phyloP scores from a whole-genome alignment of 108 stramenopile genomes.

The Conticribra weissflogii region DNA sequence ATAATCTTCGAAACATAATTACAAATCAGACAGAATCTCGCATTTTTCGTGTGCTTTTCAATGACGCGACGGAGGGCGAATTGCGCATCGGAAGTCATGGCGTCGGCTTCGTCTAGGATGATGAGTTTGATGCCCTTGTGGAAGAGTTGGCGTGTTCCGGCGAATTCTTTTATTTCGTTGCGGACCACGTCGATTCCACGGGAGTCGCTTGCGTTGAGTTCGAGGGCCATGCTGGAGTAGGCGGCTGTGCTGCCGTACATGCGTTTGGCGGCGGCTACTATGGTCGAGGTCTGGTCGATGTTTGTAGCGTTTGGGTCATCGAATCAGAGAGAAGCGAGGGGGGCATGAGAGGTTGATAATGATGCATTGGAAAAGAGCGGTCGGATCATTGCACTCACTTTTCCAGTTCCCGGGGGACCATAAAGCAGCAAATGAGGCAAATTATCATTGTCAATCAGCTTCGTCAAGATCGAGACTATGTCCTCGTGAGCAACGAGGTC shows the following conservation, averaged over 20 bases:
- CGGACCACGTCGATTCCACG: slow-evolving; percentile 93
- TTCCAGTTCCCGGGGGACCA: slow-evolving; percentile 87
- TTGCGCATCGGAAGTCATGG: slow-evolving; percentile 95
- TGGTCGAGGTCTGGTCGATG: slow-evolving; percentile 93
- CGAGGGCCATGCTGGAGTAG: slow-evolving; percentile 89
- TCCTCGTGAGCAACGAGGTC: slow-evolving; percentile 95
- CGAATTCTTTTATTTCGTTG: slow-evolving; percentile 96
- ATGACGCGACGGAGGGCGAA: slow-evolving; percentile 90
- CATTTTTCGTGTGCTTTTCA: slow-evolving; percentile 93
- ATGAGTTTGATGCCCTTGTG: slow-evolving; percentile 86
- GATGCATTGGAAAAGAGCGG: background rate
- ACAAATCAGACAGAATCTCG: slow-evolving; percentile 95
- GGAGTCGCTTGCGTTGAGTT: slow-evolving; percentile 88
- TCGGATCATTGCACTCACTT: slow-evolving; percentile 27
- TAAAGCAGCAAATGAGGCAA: slow-evolving; percentile 92
- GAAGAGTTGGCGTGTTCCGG: slow-evolving; percentile 91
- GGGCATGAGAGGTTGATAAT: background rate
- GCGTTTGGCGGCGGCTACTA: slow-evolving; percentile 91
- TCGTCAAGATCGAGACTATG: slow-evolving; percentile 80
- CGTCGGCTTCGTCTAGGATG: slow-evolving; percentile 94
- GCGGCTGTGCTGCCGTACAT: slow-evolving; percentile 84
- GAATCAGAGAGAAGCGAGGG: background rate
- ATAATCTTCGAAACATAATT: slow-evolving; percentile 97
- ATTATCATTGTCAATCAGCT: slow-evolving; percentile 89
- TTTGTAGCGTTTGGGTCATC: slow-evolving; percentile 28